Base-by-base conservation (phyloP, 2,329 filamentous ascomycete genomes). In the Metarhizium anisopliae region DNA sequence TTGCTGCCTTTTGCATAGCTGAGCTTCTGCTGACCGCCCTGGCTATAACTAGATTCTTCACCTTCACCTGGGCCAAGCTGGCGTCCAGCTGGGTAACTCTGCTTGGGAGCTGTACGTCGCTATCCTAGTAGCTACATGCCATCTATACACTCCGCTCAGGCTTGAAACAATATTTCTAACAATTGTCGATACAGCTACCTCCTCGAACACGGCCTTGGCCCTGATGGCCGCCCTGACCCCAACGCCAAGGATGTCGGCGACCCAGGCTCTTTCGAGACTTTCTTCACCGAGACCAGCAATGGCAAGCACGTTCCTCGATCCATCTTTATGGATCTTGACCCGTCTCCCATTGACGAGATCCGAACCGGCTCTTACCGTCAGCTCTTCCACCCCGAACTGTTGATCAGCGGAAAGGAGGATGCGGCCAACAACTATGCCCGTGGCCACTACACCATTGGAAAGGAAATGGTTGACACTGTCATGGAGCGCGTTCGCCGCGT, bases 351-450 rank as follows among this genome's bases (percentile, higher is more conserved):
- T 64, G 85, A 88, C 65, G 85, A 88, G 77, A 87, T 88, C 73
- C 82, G 85, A 58, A 87, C 84, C 55, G 84, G 85, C 58, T 59
- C 66, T 61, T 88, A 87, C 74, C 82, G 83, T 64, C 78, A 84
- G 67, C 80, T 88, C 59, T 88, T 87, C 78, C 85, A 88, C 74
- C 85, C 85, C 50, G 85, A 88, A 76, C 77, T 85, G 64, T 72
- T 88, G 67, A 83, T 88, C 68, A 87, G 81, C 71, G 85, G 85
- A 73, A 88, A 88, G 79, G 85, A 88, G 72, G 85, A 88, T 80
- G 85, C 85, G 57, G 84, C 85, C 74, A 88, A 88, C 77, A 89
- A 89, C 78, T 89, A 88, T 67, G 85, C 85, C 63, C 85, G 85
- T 75, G 85, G 85, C 56, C 85, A 89, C 75, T 88, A 89, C 74